Conservation (phyloP, 139 green algal genomes). For the Chlamydomonas sp. region DNA sequence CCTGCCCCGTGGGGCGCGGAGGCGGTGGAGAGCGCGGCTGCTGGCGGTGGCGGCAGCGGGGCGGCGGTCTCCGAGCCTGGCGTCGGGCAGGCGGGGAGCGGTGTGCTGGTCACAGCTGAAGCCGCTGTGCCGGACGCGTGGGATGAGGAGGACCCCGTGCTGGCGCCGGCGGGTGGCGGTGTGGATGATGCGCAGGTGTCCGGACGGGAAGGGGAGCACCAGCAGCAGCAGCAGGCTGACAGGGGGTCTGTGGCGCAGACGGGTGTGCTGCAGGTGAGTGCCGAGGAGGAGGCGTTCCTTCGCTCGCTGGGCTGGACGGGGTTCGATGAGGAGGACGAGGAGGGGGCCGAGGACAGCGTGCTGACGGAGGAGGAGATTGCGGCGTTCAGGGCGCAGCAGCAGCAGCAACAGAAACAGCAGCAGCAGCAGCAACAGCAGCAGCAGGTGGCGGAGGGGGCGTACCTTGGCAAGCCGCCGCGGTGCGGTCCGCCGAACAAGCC, state of each 20-base stretch:
- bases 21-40: neutral
- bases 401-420: neutral
- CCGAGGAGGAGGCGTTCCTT: constrained; percentile 68
- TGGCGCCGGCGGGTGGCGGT: too few species aligned
- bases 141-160: too few species aligned
- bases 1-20: neutral
- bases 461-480: neutral
- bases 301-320: constrained; percentile 63
- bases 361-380: constrained; percentile 71
- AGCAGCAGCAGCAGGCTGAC: too few species aligned
- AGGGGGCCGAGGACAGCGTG: constrained; percentile 18
- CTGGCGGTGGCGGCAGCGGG: neutral
- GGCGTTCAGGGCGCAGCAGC: constrained; percentile 45
- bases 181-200: too few species aligned
- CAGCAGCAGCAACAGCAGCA: neutral
- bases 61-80: neutral
- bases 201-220: too few species aligned
- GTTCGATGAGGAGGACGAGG: constrained; percentile 44
- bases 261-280: constrained; percentile 19
- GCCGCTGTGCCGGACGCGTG: too few species aligned
- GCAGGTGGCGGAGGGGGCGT: neutral
- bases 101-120: neutral
- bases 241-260: too few species aligned
- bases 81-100: neutral
- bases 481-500: neutral